phyloP scores from a whole-genome alignment of 1,284 basidiomycete species.

The Megacollybia platyphylla region DNA sequence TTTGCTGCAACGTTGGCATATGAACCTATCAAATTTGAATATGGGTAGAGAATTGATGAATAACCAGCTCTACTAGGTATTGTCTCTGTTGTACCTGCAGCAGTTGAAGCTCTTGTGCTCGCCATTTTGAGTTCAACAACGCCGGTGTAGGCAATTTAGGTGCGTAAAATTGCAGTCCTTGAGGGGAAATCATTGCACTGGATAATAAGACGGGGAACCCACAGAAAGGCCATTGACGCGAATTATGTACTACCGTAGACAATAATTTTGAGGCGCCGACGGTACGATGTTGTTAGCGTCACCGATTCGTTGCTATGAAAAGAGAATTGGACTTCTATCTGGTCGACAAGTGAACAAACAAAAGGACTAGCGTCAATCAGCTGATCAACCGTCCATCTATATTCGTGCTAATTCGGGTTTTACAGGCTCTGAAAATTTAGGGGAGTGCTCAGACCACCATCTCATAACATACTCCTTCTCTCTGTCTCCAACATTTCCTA shows the following conservation, averaged over 20 bases:
- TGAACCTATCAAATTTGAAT: neutral
- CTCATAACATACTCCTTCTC: conserved; percentile 50
- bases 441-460: conserved; percentile 43
- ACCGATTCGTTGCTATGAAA: neutral
- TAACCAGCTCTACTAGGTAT: neutral
- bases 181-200: neutral
- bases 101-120: neutral
- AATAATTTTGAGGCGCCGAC: neutral
- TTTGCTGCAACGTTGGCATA: neutral
- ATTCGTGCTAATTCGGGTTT: neutral
- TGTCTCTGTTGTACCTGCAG: neutral
- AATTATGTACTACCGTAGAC: neutral
- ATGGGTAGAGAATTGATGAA: neutral
- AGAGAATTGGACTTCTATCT: neutral
- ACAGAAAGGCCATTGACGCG: neutral
- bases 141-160: neutral
- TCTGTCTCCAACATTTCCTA: conserved; percentile 47
- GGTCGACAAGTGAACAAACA: neutral
- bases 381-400: neutral
- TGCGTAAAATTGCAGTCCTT: neutral
- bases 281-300: neutral
- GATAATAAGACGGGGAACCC: neutral
- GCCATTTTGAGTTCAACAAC: neutral
- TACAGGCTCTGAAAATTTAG: neutral
- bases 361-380: neutral